Base-by-base conservation (phyloP, 75 land plant species). In the Gnetum montanum region DNA sequence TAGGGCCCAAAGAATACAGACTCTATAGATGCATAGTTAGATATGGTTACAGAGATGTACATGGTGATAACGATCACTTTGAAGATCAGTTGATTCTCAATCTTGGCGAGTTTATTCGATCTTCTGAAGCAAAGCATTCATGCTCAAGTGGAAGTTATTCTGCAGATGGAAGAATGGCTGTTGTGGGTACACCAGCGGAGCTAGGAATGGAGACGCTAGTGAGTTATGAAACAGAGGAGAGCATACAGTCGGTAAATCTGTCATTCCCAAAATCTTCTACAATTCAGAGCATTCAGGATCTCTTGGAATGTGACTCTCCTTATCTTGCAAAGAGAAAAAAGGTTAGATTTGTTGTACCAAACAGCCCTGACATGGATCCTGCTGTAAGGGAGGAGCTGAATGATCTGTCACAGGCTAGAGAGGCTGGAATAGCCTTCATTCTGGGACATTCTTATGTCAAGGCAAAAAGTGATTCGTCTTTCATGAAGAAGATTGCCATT, bases 381-480 rank as follows among this genome's bases (percentile, higher is more conserved):
- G 36, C 43, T 13, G 53, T 63, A 2, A 53, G 34, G 19, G 72
- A 60, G 20, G 80, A 61, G 55, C 49, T 69, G 37, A 53, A 45
- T 46, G 81, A 77, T 40, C 60, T 77, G 45, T 30, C 54, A 19
- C 59, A 74, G 28, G 82, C 82, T 8, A 61, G 67, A 24, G 72
- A 75, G 23, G 61, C 82, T 22, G 82, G 82, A 22, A 62, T 75
- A 48, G 82, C 82, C 26, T 78, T 59, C 56, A 74, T 78, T 20
- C 8, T 74, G 25, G 82, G 82, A 4, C 78, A 78, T 31, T 69
- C 70, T 25, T 65, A 75, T 37, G 66, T 78, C 22, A 65, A 53
- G 37, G 82, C 82, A 16, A 65, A 70, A 25, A 53, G 58, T 5
- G 66, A 62, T 27, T 78, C 82, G 2, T 51, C 70, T 46, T 60